Percentiles rank a stretch among this genome's conserved stretches.
Conservation (phyloP, 2,329 filamentous ascomycete species). For the Tolypocladium inflatum region DNA sequence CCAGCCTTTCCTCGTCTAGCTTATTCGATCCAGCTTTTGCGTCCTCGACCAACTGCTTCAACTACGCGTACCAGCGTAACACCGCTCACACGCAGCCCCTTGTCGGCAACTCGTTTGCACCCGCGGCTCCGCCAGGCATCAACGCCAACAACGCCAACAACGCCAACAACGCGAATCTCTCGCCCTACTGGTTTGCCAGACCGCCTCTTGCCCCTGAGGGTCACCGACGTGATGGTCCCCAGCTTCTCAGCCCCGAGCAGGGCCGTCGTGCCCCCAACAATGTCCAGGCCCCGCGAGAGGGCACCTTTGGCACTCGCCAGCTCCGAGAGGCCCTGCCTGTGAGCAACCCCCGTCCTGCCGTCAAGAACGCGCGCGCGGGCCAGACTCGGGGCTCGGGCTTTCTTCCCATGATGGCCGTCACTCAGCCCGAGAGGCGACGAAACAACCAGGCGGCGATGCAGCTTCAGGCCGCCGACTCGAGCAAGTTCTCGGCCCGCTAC, state of each 20-base stretch:
- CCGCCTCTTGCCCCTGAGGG: background rate
- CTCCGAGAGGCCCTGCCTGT: background rate
- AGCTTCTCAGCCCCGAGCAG: background rate
- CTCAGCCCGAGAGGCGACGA: slow-evolving; percentile 6
- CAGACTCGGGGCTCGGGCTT: slow-evolving; percentile 4
- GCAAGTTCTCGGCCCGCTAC: slow-evolving; percentile 23
- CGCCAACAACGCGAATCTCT: background rate
- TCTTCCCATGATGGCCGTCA: slow-evolving; percentile 13
- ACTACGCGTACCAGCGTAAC: background rate
- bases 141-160: background rate
- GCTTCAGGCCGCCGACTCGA: background rate
- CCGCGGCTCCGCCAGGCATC: no score
- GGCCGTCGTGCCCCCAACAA: background rate
- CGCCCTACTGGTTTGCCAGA: background rate
- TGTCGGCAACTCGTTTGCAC: background rate
- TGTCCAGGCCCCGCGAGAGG: background rate
- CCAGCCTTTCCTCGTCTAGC: background rate
- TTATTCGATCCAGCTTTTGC: background rate
- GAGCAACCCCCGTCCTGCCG: background rate
- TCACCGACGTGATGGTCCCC: background rate
- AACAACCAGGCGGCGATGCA: slow-evolving; percentile 2
- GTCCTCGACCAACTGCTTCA: background rate
- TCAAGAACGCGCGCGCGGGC: background rate
- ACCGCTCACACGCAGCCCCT: background rate
- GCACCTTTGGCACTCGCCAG: background rate